Evolutionary conservation across 768 basidiomycete genomes (phyloP), one percentile per base, ranked within the genome.

Genomic region (Suillus sp.): DNA sequence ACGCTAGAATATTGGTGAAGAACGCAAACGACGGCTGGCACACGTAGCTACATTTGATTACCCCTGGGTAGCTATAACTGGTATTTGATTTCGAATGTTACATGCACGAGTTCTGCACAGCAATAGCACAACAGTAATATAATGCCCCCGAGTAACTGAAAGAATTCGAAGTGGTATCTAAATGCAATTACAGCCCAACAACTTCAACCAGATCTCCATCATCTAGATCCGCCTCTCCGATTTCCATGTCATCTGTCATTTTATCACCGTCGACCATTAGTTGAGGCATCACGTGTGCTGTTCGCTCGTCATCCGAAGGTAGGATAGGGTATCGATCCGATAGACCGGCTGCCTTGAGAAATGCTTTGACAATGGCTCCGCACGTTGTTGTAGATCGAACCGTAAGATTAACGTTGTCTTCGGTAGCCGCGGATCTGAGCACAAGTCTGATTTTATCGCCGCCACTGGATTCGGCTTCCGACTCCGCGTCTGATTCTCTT

Each of bases 1-100:
- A 97, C 67, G 87, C 93, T 4, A 83, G 97, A 65, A 95, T 97
- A 77, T 75, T 98, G 54, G 88, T 89, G 59, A 85, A 92, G 68
- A 97, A 96, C 75, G 84, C 86, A 6, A 79, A 66, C 13, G 85
- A 81, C n/a, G 78, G 78, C 32, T 86, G 81, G 83, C 76, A 71
- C 20, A 68, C 55, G 27, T 48, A 40, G 25, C 40, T 22, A 62
- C 27, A 43, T 22, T n/a, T 13, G 11, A 22, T 45, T 45, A 22
- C 13, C 25, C 22, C 25, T 47, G 22, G 4, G 11, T 13, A 47
- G n/a, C 5, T 6, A 11, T 22, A 22, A 34, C 32, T 34, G 32
- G 32, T n/a, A 34, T 7, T 34, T 34, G 32, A 34, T 34, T 34
- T 34, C 6, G 32, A 34, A 34, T 34, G 8, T 34, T 32, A 53